These are phyloP conservation scores for Pseudofabraea citricarpa DNA, from an alignment of 2,329 filamentous ascomycete species.

Conservation along the genomic window DNA sequence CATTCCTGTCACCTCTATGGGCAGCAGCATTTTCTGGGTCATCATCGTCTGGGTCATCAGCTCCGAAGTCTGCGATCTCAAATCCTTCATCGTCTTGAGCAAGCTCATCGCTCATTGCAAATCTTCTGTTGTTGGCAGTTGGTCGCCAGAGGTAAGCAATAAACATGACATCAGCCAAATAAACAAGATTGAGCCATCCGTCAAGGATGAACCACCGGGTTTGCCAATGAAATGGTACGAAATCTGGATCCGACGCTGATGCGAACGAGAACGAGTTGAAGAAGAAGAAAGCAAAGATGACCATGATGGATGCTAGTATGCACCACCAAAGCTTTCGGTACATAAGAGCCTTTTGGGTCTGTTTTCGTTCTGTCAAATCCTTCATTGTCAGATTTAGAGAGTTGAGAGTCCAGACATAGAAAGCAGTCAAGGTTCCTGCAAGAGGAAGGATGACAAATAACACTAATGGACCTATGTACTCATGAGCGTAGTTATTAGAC, in stretches of 20 bases:
- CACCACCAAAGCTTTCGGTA: slow-evolving; percentile 99
- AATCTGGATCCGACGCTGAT: slow-evolving; percentile 77
- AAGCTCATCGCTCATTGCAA: slow-evolving; percentile 98
- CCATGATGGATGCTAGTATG: slow-evolving; percentile 83
- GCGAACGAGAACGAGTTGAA: slow-evolving; percentile 96
- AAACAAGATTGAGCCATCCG: slow-evolving; percentile 95
- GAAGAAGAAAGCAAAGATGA: slow-evolving; percentile 98
- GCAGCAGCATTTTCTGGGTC: slow-evolving; percentile 35
- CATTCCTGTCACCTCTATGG: slow-evolving; percentile 43
- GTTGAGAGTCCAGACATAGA: slow-evolving; percentile 98
- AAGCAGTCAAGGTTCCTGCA: slow-evolving; percentile 86
- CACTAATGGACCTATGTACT: slow-evolving; percentile 66
- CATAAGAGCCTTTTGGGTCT: slow-evolving; percentile 90
- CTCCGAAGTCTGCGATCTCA: slow-evolving; percentile 88
- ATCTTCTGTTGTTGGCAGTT: slow-evolving; percentile 92
- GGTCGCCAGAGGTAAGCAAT: slow-evolving; percentile 95
- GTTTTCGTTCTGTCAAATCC: slow-evolving; percentile 89
- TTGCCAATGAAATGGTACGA: slow-evolving; percentile 96
- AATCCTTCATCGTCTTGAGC: slow-evolving; percentile 98
- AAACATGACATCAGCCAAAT: slow-evolving; percentile 88
- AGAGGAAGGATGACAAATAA: slow-evolving; percentile 90
- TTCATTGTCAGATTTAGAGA: slow-evolving; percentile 93
- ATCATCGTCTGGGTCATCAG: slow-evolving; percentile 58
- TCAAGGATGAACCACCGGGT: slow-evolving; percentile 96
- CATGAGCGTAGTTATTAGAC: slow-evolving; percentile 6